Percentiles rank a stretch among this genome's conserved stretches.
Conservation (phyloP, 768 basidiomycete genomes). For the Chlorophyllum brunneum region DNA sequence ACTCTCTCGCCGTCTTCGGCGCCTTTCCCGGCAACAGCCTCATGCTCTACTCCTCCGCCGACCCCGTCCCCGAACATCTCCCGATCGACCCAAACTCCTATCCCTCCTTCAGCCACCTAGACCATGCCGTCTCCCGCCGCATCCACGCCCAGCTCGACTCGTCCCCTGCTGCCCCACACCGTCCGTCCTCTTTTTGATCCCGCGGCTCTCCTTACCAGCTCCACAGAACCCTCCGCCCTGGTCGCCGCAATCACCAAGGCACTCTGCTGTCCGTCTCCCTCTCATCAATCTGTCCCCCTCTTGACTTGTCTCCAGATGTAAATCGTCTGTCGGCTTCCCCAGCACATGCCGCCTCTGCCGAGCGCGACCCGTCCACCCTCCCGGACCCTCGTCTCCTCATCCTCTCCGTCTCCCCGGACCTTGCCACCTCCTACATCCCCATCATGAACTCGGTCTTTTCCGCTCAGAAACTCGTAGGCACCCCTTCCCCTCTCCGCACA, state of each 20-base stretch:
- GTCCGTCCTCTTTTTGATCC: slow-evolving; percentile 18
- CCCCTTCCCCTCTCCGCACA: slow-evolving; percentile 6
- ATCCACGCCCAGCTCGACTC: slow-evolving; percentile 61
- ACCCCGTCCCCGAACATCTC: slow-evolving; percentile 35
- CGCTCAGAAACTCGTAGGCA: slow-evolving; percentile 88
- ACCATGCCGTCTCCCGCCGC: slow-evolving; percentile 58
- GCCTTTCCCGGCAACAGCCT: slow-evolving; percentile 84
- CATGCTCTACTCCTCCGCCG: slow-evolving; percentile 73
- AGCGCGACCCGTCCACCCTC: slow-evolving; percentile 26
- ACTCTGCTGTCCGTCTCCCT: slow-evolving; percentile 68
- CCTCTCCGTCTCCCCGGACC: slow-evolving; percentile 89
- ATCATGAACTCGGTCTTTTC: slow-evolving; percentile 99
- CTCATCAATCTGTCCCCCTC: neutral
- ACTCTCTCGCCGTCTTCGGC: slow-evolving; percentile 88
- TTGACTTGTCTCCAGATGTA: slow-evolving; percentile 28
- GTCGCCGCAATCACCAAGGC: slow-evolving; percentile 92
- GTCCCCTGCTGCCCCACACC: slow-evolving; percentile 23
- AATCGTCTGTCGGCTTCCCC: slow-evolving; percentile 30
- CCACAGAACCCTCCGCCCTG: slow-evolving; percentile 45
- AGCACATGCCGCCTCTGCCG: slow-evolving; percentile 25
- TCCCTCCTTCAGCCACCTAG: slow-evolving; percentile 76
- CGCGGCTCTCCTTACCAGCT: too few species aligned
- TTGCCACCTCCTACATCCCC: slow-evolving; percentile 89
- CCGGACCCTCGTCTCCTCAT: slow-evolving; percentile 49
- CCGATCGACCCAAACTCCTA: slow-evolving; percentile 75